Percentiles rank a stretch among this genome's conserved stretches.
Conservation (phyloP, 169 alveolate species). For the Eimeria maxima region DNA sequence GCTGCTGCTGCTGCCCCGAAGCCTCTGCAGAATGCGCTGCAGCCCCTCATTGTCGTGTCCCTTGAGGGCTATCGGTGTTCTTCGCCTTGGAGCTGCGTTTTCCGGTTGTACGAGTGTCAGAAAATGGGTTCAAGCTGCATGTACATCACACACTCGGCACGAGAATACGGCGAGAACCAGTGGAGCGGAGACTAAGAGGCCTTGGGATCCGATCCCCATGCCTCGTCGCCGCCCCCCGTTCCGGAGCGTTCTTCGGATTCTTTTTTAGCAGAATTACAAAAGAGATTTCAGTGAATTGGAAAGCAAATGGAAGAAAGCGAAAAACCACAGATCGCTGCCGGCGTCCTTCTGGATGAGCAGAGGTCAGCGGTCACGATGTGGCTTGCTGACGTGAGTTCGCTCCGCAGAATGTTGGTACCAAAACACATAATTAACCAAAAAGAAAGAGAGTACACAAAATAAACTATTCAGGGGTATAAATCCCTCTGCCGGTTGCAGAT, state of each 20-base stretch:
- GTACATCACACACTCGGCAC: neutral
- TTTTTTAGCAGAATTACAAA: neutral
- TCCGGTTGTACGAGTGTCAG: neutral
- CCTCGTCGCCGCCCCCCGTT: neutral
- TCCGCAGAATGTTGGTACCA: neutral
- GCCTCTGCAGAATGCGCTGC: neutral
- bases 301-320: neutral
- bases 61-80: neutral
- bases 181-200: neutral
- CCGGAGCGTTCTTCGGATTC: neutral
- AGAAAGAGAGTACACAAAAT: neutral
- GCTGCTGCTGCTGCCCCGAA: conserved; percentile 8
- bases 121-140: neutral
- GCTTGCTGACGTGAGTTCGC: neutral
- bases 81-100: neutral
- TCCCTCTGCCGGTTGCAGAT: neutral
- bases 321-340: neutral
- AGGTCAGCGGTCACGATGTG: neutral
- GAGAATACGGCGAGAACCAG: neutral
- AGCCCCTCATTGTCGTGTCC: neutral
- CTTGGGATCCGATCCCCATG: conserved; percentile 3
- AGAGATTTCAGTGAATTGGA: neutral
- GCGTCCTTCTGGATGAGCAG: neutral
- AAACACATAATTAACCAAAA: neutral
- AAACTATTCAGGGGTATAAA: neutral